These are phyloP conservation scores for Terana coerulea DNA, from an alignment of 768 basidiomycete species.

Conservation along the genomic window DNA sequence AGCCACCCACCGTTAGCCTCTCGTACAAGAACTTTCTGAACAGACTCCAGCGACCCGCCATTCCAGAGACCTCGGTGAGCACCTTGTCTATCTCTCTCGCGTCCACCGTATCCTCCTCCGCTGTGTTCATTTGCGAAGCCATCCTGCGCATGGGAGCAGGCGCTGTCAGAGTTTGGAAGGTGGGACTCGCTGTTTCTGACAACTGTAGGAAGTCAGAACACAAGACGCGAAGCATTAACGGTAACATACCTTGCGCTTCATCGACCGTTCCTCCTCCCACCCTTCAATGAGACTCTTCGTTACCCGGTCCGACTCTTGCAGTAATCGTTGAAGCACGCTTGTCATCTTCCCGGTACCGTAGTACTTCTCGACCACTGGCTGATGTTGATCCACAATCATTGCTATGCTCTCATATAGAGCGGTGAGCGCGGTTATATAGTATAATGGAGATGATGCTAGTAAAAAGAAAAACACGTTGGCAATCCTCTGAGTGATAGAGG, in stretches of 20 bases:
- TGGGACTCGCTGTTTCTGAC: constrained; percentile 6
- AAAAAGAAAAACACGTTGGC: constrained; percentile 3
- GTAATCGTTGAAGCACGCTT: constrained; percentile 65
- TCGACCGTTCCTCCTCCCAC: constrained; percentile 89
- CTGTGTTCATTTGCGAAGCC: not conserved
- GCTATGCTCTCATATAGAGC: constrained; percentile 94
- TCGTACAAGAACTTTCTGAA: constrained; percentile 86
- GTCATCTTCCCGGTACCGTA: constrained; percentile 90
- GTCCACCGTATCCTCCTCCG: constrained; percentile 63
- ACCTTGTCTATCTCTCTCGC: constrained; percentile 90
- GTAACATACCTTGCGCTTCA: constrained; percentile 67
- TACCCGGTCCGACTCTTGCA: constrained; percentile 86
- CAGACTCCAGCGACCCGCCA: constrained; percentile 89
- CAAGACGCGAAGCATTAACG: not conserved
- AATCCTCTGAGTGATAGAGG: no score
- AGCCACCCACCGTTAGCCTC: constrained; percentile 50
- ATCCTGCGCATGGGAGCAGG: constrained; percentile 25
- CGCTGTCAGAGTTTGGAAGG: constrained; percentile 29
- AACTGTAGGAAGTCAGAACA: constrained; percentile 6
- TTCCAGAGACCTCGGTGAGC: constrained; percentile 82
- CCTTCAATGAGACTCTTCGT: constrained; percentile 68
- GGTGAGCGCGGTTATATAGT: constrained; percentile 87
- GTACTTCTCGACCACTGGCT: constrained; percentile 97
- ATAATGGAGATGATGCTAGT: constrained; percentile 85
- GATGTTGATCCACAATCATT: constrained; percentile 95